A percentile compares a stretch with the other conserved stretches of the same genome.
phyloP scores from a whole-genome alignment of 2,329 filamentous ascomycete species.

The Canariomyces notabilis region DNA sequence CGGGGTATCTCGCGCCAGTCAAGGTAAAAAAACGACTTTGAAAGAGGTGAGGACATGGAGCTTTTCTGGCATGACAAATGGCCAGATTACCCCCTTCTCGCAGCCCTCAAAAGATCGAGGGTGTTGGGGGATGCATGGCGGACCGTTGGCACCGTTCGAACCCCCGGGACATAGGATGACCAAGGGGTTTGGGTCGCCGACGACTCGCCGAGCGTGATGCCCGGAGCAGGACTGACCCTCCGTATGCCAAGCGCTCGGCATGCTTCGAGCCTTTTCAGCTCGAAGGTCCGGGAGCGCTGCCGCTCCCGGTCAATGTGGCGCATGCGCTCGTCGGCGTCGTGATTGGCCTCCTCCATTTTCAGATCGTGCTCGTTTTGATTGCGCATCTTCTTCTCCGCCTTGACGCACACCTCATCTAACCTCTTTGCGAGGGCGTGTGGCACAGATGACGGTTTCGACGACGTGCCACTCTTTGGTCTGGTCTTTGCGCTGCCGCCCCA shows the following conservation, averaged over 20 bases:
- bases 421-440: conserved; percentile 36
- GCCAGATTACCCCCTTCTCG: conserved; percentile 13
- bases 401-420: conserved; percentile 46
- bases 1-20: background rate
- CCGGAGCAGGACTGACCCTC: conserved; percentile 14
- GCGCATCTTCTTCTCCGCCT: conserved; percentile 41
- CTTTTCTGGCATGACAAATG: too few relatives aligned
- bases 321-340: conserved; percentile 41
- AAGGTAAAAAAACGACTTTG: background rate
- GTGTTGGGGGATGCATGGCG: conserved; percentile 16
- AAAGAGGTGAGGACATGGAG: too few relatives aligned
- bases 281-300: conserved; percentile 46
- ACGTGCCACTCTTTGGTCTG: conserved; percentile 27
- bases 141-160: conserved; percentile 14
- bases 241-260: conserved; percentile 34
- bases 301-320: conserved; percentile 42
- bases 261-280: conserved; percentile 43
- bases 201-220: conserved; percentile 15
- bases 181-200: conserved; percentile 12
- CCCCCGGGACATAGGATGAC: conserved; percentile 11
- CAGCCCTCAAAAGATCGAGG: conserved; percentile 19
- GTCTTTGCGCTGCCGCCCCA: conserved; percentile 51
- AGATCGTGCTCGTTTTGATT: conserved; percentile 36
- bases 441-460: conserved; percentile 32
- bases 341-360: conserved; percentile 39